Evolutionary conservation across 2,329 filamentous ascomycete species (phyloP), one percentile per base, ranked within the genome.

Genomic region (Cytospora chrysosperma): DNA sequence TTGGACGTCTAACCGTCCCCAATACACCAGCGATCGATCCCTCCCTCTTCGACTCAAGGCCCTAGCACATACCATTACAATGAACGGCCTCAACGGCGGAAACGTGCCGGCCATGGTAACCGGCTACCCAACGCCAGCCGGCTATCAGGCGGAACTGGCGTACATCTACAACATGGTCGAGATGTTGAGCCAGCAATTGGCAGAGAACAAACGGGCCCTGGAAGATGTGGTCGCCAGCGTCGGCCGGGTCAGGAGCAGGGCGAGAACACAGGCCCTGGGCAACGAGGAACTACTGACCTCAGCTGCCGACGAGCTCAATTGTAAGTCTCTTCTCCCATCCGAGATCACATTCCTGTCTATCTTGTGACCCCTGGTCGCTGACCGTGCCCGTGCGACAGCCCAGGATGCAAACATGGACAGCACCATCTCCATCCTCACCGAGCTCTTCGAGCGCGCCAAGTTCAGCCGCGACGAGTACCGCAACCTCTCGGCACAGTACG

Each of bases 141-240:
- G 86, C 55, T 86, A 89, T 72, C 86, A 89, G 73, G 83, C 86
- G 59, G 87, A 89, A 74, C 81, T 89, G 65, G 88, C 87, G 71
- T 86, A 87, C 74, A 87, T 89, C 70, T 88, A 88, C 71, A 79
- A 80, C 68, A 86, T 89, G 83, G 86, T 89, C 13, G 87, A 89
- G 70, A 85, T 88, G 71, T 78, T 89, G 55, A 87, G 85, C 69
- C 81, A 83, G 37, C 84, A 88, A 71, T 78, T 89, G 32, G 82
- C 85, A 15, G 84, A 87, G 58, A 88, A 87, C 72, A 79, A 84
- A 68, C 79, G 81, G 50, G 82, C 84, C 43, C 83, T 85, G n/a
- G 84, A 87, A 67, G 84, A 87, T 28, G 87, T 89, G 54, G 84
- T 89, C 56, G 80, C 78, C n/a, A 84, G 84, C 49, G 79, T 88